These are phyloP conservation scores for Termitomyces eurrhizus DNA, from an alignment of 768 basidiomycete species.

Conservation along the genomic window DNA sequence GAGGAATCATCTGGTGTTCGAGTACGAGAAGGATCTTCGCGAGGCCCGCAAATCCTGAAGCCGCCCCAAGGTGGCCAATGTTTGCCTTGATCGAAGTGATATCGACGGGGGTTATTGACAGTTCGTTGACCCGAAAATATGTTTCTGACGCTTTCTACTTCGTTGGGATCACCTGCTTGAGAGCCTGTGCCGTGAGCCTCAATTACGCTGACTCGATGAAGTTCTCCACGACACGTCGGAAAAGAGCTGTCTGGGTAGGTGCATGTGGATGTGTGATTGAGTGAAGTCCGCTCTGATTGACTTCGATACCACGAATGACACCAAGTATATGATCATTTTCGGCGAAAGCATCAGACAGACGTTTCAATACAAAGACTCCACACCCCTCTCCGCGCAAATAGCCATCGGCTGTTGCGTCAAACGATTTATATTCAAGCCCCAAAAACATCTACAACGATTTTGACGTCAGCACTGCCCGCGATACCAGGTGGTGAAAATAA, in stretches of 20 bases:
- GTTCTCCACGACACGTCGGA: constrained; percentile 40
- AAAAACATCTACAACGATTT: constrained; percentile 53
- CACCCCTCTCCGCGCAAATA: constrained; percentile 72
- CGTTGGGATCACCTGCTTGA: constrained; percentile 65
- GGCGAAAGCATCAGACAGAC: constrained; percentile 58
- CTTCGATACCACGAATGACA: constrained; percentile 64
- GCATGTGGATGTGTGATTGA: constrained; percentile 75
- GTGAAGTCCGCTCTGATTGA: constrained; percentile 64
- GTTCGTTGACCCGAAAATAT: constrained; percentile 44
- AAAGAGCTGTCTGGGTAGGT: constrained; percentile 56
- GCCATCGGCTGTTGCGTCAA: constrained; percentile 70
- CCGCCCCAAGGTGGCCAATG: constrained; percentile 73
- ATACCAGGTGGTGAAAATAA: constrained; percentile 4
- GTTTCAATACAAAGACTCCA: constrained; percentile 68
- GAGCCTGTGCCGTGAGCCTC: constrained; percentile 79
- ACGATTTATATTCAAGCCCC: constrained; percentile 66
- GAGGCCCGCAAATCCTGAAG: constrained; percentile 70
- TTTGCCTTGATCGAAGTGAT: constrained; percentile 71
- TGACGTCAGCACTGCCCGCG: neutral
- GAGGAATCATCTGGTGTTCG: constrained; percentile 49
- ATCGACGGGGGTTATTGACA: constrained; percentile 48
- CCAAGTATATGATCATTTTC: constrained; percentile 69
- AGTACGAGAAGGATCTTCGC: constrained; percentile 73
- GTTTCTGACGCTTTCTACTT: constrained; percentile 57
- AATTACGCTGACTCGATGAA: constrained; percentile 55